Evolutionary conservation across 1,284 basidiomycete species (phyloP).

Genomic region (Fomitopsis schrenkii): DNA sequence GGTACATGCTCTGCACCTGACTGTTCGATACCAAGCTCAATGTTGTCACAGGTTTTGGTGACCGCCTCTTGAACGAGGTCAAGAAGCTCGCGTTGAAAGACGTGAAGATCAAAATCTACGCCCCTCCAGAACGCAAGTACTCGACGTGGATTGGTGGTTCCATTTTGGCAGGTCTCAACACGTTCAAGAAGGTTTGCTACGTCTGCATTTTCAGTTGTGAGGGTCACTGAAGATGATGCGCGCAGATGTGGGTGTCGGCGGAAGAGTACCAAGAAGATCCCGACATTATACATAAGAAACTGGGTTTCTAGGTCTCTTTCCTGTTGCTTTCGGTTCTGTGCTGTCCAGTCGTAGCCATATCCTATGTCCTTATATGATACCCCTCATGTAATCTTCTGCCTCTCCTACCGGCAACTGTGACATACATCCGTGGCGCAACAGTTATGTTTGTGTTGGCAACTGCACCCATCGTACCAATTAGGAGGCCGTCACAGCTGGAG

Average conservation of each 20-base stretch:
- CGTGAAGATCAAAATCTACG: conserved; percentile 98
- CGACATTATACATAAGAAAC: conserved; percentile 93
- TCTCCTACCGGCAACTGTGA: neutral
- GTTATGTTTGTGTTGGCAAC: neutral
- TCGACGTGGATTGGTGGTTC: conserved; percentile 99
- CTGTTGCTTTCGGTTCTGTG: conserved; percentile 11
- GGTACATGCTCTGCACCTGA: conserved; percentile 42
- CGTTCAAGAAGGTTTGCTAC: conserved; percentile 87
- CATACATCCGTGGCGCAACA: neutral
- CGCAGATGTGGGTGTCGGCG: conserved; percentile 96
- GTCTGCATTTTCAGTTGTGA: neutral
- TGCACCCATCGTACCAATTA: neutral
- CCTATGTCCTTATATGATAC: conserved; percentile 27
- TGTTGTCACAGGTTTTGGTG: conserved; percentile 78
- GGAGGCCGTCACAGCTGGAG: neutral
- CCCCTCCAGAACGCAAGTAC: conserved; percentile 99
- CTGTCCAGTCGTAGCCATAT: conserved; percentile 22
- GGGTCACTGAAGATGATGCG: neutral
- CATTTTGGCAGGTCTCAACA: conserved; percentile 91
- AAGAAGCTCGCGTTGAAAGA: conserved; percentile 97
- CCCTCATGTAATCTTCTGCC: conserved; percentile 22
- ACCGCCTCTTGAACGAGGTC: conserved; percentile 91
- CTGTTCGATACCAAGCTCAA: neutral
- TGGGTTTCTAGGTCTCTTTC: conserved; percentile 54
- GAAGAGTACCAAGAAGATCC: conserved; percentile 99